Conservation (phyloP, 2,329 filamentous ascomycete genomes). For the Harringtonia lauricola region DNA sequence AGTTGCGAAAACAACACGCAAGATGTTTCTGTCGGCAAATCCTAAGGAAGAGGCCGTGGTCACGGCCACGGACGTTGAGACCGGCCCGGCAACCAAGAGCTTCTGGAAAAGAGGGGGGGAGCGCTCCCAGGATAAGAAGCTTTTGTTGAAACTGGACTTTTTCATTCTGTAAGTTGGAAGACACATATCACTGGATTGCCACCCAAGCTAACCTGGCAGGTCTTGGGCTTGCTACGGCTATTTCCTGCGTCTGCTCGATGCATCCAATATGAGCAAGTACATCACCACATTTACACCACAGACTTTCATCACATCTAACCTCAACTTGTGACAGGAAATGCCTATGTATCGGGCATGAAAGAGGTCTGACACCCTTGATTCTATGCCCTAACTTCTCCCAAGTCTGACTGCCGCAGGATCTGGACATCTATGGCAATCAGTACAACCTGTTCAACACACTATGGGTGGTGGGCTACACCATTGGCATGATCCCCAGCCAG, state of each 20-base stretch:
- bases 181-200: no score
- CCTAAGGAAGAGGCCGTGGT: no score
- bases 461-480: background rate
- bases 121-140: background rate
- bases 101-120: no score
- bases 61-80: no score
- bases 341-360: background rate
- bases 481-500: background rate
- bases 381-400: no score
- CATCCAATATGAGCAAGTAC: background rate
- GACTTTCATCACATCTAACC: no score
- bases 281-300: no score
- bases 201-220: background rate
- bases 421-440: background rate
- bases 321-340: no score
- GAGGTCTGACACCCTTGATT: background rate
- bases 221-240: conserved; percentile 1
- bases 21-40: no score
- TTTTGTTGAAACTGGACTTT: conserved; percentile 1
- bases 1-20: no score
- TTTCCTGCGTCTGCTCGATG: background rate
- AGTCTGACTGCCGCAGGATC: background rate
- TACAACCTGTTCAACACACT: background rate
- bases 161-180: conserved; percentile 1
- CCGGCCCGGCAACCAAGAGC: no score